These are phyloP conservation scores for Cladosporium velox DNA, from an alignment of 2,329 filamentous ascomycete genomes.

Conservation along the genomic window DNA sequence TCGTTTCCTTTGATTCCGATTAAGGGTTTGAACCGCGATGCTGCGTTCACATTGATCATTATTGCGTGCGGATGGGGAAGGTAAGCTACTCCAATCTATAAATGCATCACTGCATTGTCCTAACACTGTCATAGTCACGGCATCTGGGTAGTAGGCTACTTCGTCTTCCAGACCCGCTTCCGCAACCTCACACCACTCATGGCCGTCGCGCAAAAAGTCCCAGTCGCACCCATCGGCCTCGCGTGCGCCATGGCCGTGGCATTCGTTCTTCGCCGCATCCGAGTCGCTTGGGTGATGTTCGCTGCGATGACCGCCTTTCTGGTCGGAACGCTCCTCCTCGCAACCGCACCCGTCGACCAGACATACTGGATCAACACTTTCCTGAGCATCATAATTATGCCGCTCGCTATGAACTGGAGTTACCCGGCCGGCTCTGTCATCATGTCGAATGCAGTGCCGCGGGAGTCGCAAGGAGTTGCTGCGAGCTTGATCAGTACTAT, in stretches of 20 bases:
- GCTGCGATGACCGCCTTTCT: slow-evolving; percentile 45
- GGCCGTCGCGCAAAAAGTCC: slow-evolving; percentile 38
- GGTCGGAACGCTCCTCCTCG: slow-evolving; percentile 44
- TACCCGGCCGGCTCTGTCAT: slow-evolving; percentile 65
- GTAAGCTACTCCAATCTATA: not conserved
- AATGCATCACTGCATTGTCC: too few species aligned
- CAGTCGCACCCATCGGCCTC: slow-evolving; percentile 39
- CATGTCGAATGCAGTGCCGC: slow-evolving; percentile 54
- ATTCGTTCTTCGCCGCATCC: slow-evolving; percentile 41
- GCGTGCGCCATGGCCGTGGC: slow-evolving; percentile 40
- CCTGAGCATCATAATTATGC: slow-evolving; percentile 54
- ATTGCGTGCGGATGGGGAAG: slow-evolving; percentile 16
- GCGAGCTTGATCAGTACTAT: slow-evolving; percentile 63
- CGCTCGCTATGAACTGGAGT: slow-evolving; percentile 65
- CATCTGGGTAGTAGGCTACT: slow-evolving; percentile 34
- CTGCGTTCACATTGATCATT: slow-evolving; percentile 30
- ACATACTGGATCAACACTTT: slow-evolving; percentile 67
- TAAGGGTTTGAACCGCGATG: slow-evolving; percentile 30
- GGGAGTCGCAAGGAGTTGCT: slow-evolving; percentile 53
- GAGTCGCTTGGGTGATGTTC: slow-evolving; percentile 42
- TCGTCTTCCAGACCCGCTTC: slow-evolving; percentile 18
- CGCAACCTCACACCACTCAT: slow-evolving; percentile 33
- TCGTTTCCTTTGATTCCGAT: slow-evolving; percentile 30
- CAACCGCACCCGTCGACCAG: slow-evolving; percentile 54
- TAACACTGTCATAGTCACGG: slow-evolving; percentile 24